These are phyloP conservation scores for Williopsis jadinii DNA, from an alignment of 1,139 yeast species.

Conservation along the genomic window DNA sequence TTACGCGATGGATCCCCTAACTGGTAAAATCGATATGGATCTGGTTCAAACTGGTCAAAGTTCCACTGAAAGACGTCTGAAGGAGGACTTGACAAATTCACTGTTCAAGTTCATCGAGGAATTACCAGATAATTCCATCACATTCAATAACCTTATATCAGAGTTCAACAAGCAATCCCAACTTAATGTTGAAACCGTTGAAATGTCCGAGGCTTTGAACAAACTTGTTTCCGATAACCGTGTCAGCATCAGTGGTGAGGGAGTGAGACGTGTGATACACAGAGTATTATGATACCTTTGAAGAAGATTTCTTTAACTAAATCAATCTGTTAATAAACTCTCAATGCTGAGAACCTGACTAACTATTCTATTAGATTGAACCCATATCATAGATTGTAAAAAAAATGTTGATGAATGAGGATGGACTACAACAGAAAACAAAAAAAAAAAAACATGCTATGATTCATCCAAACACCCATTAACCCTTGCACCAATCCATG, in stretches of 20 bases:
- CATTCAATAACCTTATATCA: constrained; percentile 11
- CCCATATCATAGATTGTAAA: too few relatives aligned
- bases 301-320: not conserved
- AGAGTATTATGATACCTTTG: too few relatives aligned
- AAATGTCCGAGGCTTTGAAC: constrained; percentile 60
- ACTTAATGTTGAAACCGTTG: constrained; percentile 61
- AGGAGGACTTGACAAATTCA: constrained; percentile 65
- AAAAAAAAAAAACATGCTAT: too few relatives aligned
- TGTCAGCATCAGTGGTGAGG: constrained; percentile 37
- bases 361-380: too few relatives aligned
- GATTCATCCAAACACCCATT: too few relatives aligned
- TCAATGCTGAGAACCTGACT: too few relatives aligned
- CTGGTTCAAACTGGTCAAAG: constrained; percentile 95
- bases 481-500: too few relatives aligned
- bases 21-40: constrained; percentile 97
- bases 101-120: constrained; percentile 42
- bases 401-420: too few relatives aligned
- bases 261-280: constrained; percentile 46
- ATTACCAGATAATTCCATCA: constrained; percentile 20
- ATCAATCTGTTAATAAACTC: not conserved
- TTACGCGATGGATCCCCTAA: constrained; percentile 94
- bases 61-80: constrained; percentile 73
- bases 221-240: constrained; percentile 25
- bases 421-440: too few relatives aligned
- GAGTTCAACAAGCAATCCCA: constrained; percentile 63